phyloP scores from a whole-genome alignment of 306 rosid species.

The Castanospermum australe region DNA sequence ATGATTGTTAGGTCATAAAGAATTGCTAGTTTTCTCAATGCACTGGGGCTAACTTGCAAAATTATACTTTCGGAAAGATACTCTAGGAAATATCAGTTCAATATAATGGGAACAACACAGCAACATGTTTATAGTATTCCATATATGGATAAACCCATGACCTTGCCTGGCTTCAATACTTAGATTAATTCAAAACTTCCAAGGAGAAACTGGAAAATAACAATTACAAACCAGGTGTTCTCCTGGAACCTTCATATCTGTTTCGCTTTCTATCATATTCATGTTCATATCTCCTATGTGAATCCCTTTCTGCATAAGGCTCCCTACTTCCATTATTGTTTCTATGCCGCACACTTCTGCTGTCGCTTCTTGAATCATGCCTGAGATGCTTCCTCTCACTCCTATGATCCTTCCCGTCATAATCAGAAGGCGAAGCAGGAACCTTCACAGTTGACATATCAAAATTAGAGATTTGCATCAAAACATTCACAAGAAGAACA shows the following conservation, averaged over 20 bases:
- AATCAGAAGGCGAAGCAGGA: slow-evolving; percentile 46
- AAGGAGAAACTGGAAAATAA: neutral
- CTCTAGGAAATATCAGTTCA: slow-evolving; percentile 4
- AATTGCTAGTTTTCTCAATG: slow-evolving; percentile 22
- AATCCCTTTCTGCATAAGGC: slow-evolving; percentile 58
- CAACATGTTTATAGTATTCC: slow-evolving; percentile 13
- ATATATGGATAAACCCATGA: neutral
- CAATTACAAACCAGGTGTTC: slow-evolving; percentile 67
- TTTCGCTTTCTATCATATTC: slow-evolving; percentile 58
- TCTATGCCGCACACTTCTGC: slow-evolving; percentile 46
- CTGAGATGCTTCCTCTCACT: slow-evolving; percentile 56
- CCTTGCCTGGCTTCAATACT: slow-evolving; percentile 14
- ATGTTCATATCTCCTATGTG: slow-evolving; percentile 56
- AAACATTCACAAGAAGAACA: neutral
- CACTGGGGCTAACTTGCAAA: neutral
- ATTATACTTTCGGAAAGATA: neutral
- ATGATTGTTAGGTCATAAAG: neutral
- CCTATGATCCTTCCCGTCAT: slow-evolving; percentile 50
- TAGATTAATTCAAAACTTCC: slow-evolving; percentile 7
- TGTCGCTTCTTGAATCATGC: slow-evolving; percentile 54
- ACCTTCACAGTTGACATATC: slow-evolving; percentile 45
- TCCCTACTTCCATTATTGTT: slow-evolving; percentile 43
- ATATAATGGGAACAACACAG: neutral
- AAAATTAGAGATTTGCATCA: slow-evolving; percentile 26
- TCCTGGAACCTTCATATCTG: slow-evolving; percentile 75